phyloP scores from a whole-genome alignment of 768 basidiomycete genomes.

The Agrocybe pediades region DNA sequence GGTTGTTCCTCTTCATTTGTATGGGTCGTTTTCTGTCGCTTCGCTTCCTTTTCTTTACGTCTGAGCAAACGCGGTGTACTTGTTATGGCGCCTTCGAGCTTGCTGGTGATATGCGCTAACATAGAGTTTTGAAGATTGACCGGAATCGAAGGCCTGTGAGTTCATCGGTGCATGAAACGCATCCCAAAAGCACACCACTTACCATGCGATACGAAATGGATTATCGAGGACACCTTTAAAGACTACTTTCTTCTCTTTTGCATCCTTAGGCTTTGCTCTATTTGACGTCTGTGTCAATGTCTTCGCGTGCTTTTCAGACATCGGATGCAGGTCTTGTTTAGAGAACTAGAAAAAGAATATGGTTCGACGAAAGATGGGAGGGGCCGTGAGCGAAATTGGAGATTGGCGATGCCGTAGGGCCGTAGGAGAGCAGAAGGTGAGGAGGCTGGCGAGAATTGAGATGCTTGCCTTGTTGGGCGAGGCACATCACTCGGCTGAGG shows the following conservation, averaged over 20 bases:
- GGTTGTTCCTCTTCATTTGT: not conserved
- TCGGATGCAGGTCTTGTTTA: not conserved
- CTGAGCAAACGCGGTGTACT: not conserved
- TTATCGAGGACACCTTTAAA: conserved; percentile 75
- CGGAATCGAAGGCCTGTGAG: conserved; percentile 62
- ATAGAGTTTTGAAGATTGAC: conserved; percentile 62
- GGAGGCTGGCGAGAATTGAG: too few species aligned
- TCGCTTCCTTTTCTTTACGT: conserved; percentile 18
- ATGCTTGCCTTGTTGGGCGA: too few species aligned
- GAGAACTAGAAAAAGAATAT: too few species aligned
- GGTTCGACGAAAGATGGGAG: too few species aligned
- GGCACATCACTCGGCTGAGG: too few species aligned
- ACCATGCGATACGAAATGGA: conserved; percentile 76
- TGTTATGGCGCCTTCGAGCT: conserved; percentile 49
- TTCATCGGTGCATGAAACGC: conserved; percentile 3
- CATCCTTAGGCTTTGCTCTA: conserved; percentile 51
- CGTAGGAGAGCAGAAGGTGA: too few species aligned
- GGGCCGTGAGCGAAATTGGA: too few species aligned
- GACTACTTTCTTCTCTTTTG: conserved; percentile 58
- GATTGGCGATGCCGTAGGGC: too few species aligned
- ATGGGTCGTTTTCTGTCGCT: not conserved
- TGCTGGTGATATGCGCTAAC: conserved; percentile 49
- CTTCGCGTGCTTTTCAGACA: conserved; percentile 53
- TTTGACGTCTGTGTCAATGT: conserved; percentile 63
- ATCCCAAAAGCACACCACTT: conserved; percentile 11